Evolutionary conservation across 2,329 filamentous ascomycete genomes (phyloP).

Genomic region (Helminthosporium solani): DNA sequence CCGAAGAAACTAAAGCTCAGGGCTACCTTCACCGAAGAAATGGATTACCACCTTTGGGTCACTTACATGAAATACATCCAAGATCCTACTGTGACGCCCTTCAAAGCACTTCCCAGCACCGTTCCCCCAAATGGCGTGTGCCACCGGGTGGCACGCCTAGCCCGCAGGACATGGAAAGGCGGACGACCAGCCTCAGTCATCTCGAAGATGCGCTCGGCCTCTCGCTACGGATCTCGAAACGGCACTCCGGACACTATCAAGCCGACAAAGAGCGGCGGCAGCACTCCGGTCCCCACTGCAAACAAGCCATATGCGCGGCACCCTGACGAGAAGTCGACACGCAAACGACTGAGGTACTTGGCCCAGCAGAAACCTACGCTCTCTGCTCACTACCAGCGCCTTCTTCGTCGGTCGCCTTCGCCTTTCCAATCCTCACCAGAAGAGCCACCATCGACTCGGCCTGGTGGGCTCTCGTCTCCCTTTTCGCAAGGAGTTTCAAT

Average conservation of each 20-base stretch:
- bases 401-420: conserved; percentile 62
- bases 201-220: conserved; percentile 16
- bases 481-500: conserved; percentile 26
- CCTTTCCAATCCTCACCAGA: conserved; percentile 51
- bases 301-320: conserved; percentile 49
- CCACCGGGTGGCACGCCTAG: conserved; percentile 62
- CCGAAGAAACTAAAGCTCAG: conserved; percentile 48
- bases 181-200: conserved; percentile 38
- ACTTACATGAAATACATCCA: conserved; percentile 66
- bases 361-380: conserved; percentile 63
- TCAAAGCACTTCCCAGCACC: conserved; percentile 65
- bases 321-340: conserved; percentile 61
- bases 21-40: conserved; percentile 59
- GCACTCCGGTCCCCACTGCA: conserved; percentile 47
- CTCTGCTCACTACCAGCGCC: conserved; percentile 63
- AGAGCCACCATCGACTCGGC: conserved; percentile 19
- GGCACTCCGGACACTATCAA: conserved; percentile 49
- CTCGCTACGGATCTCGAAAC: conserved; percentile 25
- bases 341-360: conserved; percentile 58
- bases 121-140: conserved; percentile 65
- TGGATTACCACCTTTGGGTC: conserved; percentile 67
- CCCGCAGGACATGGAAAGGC: conserved; percentile 61
- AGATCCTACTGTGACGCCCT: conserved; percentile 65
- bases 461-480: conserved; percentile 44
- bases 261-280: conserved; percentile 47